phyloP scores from a whole-genome alignment of 202 grass and related monocot species.

The Thinopyrum obtusiflorum region DNA sequence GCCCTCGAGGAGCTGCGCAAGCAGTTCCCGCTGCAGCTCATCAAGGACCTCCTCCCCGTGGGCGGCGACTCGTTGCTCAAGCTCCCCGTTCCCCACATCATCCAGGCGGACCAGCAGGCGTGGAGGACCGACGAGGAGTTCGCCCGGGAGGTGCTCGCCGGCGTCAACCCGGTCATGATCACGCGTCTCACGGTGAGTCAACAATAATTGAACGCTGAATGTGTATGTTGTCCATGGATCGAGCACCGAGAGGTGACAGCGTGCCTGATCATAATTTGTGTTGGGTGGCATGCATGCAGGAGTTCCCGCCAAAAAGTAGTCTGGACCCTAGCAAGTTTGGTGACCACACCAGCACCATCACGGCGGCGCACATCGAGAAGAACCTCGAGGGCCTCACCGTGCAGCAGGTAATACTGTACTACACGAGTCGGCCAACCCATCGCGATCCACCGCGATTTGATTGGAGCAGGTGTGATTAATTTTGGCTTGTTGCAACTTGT shows the following conservation, averaged over 20 bases:
- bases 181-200: constrained; percentile 30
- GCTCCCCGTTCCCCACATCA: too few relatives aligned
- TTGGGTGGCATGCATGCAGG: constrained; percentile 23
- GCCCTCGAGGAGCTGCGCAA: constrained; percentile 44
- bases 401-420: too few relatives aligned
- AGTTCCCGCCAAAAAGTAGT: constrained; percentile 43
- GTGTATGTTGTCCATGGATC: too few relatives aligned
- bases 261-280: background rate
- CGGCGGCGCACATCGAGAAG: constrained; percentile 19
- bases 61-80: constrained; percentile 39
- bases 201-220: too few relatives aligned
- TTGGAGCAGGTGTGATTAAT: too few relatives aligned
- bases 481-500: too few relatives aligned
- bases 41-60: constrained; percentile 47
- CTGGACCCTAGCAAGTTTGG: constrained; percentile 49
- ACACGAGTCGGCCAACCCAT: background rate
- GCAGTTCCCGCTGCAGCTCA: constrained; percentile 43
- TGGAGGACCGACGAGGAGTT: constrained; percentile 61
- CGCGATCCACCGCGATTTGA: background rate
- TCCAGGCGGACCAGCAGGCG: constrained; percentile 35
- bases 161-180: constrained; percentile 52
- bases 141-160: constrained; percentile 48
- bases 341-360: constrained; percentile 50
- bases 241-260: too few relatives aligned
- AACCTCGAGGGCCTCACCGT: constrained; percentile 33